Conservation (phyloP, 176 grass and related monocot species). For the Musa troglodytarum region DNA sequence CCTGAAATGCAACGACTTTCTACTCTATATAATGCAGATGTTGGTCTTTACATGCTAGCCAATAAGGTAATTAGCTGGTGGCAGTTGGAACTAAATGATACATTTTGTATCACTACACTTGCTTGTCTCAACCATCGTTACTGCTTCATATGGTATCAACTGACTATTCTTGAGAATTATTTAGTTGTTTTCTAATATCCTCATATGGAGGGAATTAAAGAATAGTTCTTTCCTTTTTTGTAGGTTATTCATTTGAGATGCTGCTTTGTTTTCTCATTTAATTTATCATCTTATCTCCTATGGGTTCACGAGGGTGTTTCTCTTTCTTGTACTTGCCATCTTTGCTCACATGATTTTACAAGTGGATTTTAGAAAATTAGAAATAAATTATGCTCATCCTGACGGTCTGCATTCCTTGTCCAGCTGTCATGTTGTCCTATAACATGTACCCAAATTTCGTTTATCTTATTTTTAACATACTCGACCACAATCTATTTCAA, state of each 20-base stretch:
- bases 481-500: too few relatives aligned
- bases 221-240: neutral
- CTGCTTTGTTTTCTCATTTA: neutral
- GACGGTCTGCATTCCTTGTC: too few relatives aligned
- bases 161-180: too few relatives aligned
- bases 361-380: too few relatives aligned
- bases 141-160: neutral
- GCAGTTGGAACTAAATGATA: neutral
- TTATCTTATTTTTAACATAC: too few relatives aligned
- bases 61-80: conserved; percentile 58
- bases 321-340: neutral
- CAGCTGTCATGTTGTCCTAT: too few relatives aligned
- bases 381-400: too few relatives aligned
- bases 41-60: conserved; percentile 98
- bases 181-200: too few relatives aligned
- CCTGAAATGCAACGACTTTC: conserved; percentile 74
- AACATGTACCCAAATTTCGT: too few relatives aligned
- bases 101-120: neutral
- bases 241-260: neutral
- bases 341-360: neutral
- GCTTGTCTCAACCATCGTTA: neutral
- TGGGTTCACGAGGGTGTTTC: neutral
- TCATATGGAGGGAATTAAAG: too few relatives aligned
- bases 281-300: neutral
- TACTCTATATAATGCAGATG: conserved; percentile 95